Conservation (phyloP, 371 early-diverging fungal species). For the Mucor mucedo region DNA sequence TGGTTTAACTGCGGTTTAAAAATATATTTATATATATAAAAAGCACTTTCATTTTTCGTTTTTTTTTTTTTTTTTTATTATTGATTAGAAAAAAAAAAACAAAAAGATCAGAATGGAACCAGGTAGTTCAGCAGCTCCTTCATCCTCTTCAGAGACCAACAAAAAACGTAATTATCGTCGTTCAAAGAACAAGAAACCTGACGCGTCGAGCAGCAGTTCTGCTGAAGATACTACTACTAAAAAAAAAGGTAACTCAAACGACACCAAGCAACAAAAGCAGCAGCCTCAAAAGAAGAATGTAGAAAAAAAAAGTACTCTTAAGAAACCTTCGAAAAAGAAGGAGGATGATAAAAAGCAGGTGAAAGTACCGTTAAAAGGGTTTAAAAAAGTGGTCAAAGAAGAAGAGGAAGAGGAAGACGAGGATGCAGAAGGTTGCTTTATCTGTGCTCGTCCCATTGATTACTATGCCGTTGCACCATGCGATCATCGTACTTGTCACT, state of each 20-base stretch:
- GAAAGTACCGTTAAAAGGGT: constrained; percentile 11
- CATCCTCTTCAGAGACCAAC: constrained; percentile 11
- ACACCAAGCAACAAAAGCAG: too few relatives aligned
- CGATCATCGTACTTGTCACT: constrained; percentile 90
- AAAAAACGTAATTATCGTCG: constrained; percentile 12
- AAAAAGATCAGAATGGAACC: too few relatives aligned
- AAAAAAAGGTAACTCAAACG: too few relatives aligned
- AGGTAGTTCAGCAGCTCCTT: background rate
- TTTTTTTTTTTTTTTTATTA: too few relatives aligned
- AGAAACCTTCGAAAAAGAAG: constrained; percentile 2
- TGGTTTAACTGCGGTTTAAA: too few relatives aligned
- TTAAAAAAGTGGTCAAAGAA: constrained; percentile 6
- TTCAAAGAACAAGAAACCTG: constrained; percentile 1
- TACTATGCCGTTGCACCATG: constrained; percentile 88
- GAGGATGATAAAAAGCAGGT: background rate
- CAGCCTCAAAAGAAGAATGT: too few relatives aligned
- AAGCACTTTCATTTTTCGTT: too few relatives aligned
- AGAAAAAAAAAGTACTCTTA: too few relatives aligned
- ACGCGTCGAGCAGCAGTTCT: too few relatives aligned
- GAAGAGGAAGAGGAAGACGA: constrained; percentile 36
- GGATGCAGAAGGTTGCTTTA: constrained; percentile 77
- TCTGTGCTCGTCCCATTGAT: constrained; percentile 86
- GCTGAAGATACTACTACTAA: too few relatives aligned
- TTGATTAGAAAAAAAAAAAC: too few relatives aligned
- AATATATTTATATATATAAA: too few relatives aligned